A percentile compares a stretch with the other conserved stretches of the same genome.
phyloP scores from a whole-genome alignment of 2,329 filamentous ascomycete genomes.

The Macrophomina tecta region DNA sequence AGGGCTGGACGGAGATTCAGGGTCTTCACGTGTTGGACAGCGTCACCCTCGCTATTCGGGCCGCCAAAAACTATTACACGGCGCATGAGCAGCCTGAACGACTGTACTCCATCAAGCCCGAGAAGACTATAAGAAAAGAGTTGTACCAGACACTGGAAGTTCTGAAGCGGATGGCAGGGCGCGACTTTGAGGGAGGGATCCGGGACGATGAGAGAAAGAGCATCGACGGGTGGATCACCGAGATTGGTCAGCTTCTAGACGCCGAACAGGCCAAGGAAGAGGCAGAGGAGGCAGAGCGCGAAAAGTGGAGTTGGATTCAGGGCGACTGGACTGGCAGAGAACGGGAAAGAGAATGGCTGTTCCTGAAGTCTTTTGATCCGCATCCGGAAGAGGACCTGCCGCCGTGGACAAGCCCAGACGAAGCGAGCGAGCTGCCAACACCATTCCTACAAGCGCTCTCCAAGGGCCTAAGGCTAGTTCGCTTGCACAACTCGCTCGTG shows the following conservation, averaged over 20 bases:
- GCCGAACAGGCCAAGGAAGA: conserved; percentile 80
- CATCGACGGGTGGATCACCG: conserved; percentile 79
- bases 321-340: conserved; percentile 77
- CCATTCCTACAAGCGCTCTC: conserved; percentile 76
- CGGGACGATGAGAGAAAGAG: conserved; percentile 76
- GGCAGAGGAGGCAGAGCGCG: conserved; percentile 72
- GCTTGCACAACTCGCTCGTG: conserved; percentile 88
- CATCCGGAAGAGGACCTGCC: conserved; percentile 65
- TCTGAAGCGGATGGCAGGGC: conserved; percentile 86
- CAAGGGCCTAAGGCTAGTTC: conserved; percentile 80
- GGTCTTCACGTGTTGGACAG: conserved; percentile 92
- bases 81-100: conserved; percentile 86
- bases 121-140: conserved; percentile 83
- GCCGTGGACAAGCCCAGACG: conserved; percentile 66
- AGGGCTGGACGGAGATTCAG: conserved; percentile 84
- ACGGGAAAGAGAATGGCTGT: conserved; percentile 78
- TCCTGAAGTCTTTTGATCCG: conserved; percentile 76
- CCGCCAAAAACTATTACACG: conserved; percentile 96
- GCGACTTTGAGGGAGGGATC: conserved; percentile 84
- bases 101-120: conserved; percentile 84
- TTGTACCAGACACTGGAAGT: conserved; percentile 87
- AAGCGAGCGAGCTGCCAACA: conserved; percentile 64
- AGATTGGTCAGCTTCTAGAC: conserved; percentile 76
- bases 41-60: conserved; percentile 91
- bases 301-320: conserved; percentile 79